phyloP scores from a whole-genome alignment of 352 stramenopile genomes.

The Stramenopiles sp. region DNA sequence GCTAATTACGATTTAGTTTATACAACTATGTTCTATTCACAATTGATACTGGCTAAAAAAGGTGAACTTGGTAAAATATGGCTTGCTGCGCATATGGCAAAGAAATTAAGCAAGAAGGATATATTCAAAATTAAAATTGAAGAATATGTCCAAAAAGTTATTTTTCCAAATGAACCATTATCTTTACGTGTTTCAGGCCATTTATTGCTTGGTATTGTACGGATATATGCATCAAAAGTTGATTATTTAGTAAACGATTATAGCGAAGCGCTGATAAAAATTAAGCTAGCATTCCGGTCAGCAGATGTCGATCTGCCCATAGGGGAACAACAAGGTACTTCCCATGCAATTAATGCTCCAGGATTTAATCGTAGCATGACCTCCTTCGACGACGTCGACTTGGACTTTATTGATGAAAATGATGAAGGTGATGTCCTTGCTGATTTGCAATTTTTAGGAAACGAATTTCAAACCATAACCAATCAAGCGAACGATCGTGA shows the following conservation, averaged over 20 bases:
- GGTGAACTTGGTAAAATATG: slow-evolving; percentile 95
- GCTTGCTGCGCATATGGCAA: slow-evolving; percentile 96
- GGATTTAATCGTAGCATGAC: slow-evolving; percentile 26
- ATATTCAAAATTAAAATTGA: slow-evolving; percentile 93
- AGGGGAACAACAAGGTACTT: slow-evolving; percentile 35
- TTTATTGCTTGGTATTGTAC: slow-evolving; percentile 88
- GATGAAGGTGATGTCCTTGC: not conserved
- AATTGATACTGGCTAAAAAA: slow-evolving; percentile 97
- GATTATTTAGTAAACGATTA: slow-evolving; percentile 95
- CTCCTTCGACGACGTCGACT: not conserved
- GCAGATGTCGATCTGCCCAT: slow-evolving; percentile 47
- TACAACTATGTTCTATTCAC: slow-evolving; percentile 89
- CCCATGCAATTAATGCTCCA: slow-evolving; percentile 49
- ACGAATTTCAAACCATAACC: not conserved
- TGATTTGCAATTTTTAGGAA: not conserved
- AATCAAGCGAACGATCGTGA: not conserved
- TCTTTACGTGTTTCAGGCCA: slow-evolving; percentile 89
- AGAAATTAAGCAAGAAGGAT: slow-evolving; percentile 93
- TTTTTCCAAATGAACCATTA: slow-evolving; percentile 83
- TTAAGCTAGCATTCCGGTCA: slow-evolving; percentile 84
- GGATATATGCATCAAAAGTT: slow-evolving; percentile 93
- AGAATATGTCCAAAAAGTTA: slow-evolving; percentile 71
- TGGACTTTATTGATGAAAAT: not conserved
- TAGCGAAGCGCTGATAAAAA: slow-evolving; percentile 94
- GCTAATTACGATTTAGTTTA: not conserved